Evolutionary conservation across 192 early-diverging fungal species (phyloP), one percentile per base, ranked within the genome.

Genomic region (Chytriomyces hyalinus): DNA sequence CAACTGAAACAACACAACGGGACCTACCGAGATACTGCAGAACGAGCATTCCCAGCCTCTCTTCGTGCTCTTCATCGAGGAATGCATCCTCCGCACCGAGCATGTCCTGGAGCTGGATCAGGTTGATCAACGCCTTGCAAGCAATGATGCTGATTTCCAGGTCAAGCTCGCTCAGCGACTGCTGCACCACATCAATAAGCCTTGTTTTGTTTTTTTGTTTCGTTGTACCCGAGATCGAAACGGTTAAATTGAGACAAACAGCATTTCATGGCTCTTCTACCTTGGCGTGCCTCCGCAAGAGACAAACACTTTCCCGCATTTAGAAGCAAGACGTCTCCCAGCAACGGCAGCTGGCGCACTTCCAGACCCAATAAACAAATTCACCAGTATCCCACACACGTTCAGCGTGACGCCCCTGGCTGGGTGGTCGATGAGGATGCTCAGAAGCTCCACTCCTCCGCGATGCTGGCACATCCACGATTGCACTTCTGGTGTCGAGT

Each of bases 361-460:
- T 43, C 20, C 63, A 36, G 36, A 36, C 36, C 36, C 36, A 65
- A 43, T 22, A 43, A 78, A 72, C 15, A 87, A 49, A 69, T 87
- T 87, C 45, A 81, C 66, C 13, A 87, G 60, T 11, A 80, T 86
- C 6, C 86, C 86, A 53, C 80, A 81, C 8, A 80, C 77, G 59
- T 85, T 83, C 43, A 65, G 60, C 5, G 82, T 11, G 24, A 87
- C 80, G 9, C 68, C 60, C 6, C 26, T 50, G 22, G 74, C 68
- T 17, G 75, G 24, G 66, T 87, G 84, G 49, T 83, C 84, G 26
- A 87, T 59, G 13, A 87, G 75, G 26, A 87, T 62, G 6, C 74
- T 75, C 9, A 85, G 73, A 17, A 84, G 53, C 70, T 86, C 82
- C 11, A 82, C 78, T 1, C 82, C 84, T 73, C 73, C 73, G n/a